Evolutionary conservation across 129 eudicot genomes (phyloP), one percentile per base, ranked within the genome.

Genomic region (Saussurea involucrata): DNA sequence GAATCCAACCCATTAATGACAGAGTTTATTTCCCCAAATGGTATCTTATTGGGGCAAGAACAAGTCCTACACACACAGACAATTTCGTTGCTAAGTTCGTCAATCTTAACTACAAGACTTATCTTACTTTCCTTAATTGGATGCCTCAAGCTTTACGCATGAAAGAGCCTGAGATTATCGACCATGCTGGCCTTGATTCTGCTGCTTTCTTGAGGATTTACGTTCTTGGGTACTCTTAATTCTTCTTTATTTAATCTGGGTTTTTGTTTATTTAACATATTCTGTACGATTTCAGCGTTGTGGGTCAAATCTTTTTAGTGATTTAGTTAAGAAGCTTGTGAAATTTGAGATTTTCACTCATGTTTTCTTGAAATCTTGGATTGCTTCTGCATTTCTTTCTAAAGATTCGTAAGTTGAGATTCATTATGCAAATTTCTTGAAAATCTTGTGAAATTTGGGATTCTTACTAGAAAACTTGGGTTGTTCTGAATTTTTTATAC

Each of bases 161-260:
- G 91, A 86, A 86, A 29, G 88, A 87, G 31, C 82, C 78, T 24
- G 77, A 84, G 61, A 82, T 87, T 68, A 82, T 84, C 28, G 87
- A 87, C 0, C 91, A 87, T 60, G 89, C 89, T 75, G 91, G 91
- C 27, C 85, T 87, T 13, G 91, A 87, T 74, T 87, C 89, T 66
- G 86, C 84, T 74, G 87, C 81, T 8, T 87, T 84, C 63, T 66
- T 87, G 76, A 69, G 85, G 76, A 85, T 87, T 81, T 87, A 87
- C 71, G 44, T 85, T 71, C 91, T 87, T 63, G 91, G 91, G 91
- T 87, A 71, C 27, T 42, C 24, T 21, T 53, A 15, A 6, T 11
- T 63, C 24, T 24, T 58, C 9, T 0, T 69, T 69, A 3, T 60
- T 27, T 7, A 17, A 37, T 61, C 22, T 70, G 57, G 76, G 46